A percentile compares a stretch with the other conserved stretches of the same genome.
Conservation (phyloP, 129 eudicot genomes). For the Centella asiatica region DNA sequence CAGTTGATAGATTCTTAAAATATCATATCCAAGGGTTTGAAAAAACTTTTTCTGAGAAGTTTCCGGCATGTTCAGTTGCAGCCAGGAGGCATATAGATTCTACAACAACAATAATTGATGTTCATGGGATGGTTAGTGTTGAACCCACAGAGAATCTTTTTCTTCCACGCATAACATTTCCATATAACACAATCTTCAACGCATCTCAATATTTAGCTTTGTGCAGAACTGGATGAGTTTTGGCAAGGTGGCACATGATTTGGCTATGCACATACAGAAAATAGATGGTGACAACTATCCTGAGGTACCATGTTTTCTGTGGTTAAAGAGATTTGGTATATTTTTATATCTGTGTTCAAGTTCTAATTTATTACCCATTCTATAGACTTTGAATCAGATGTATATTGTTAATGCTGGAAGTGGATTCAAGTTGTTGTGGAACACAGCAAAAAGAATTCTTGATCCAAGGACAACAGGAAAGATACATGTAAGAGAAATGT, state of each 20-base stretch:
- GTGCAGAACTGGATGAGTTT: conserved; percentile 94
- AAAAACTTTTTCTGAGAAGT: conserved; percentile 74
- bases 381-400: conserved; percentile 86
- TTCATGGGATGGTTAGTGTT: conserved; percentile 77
- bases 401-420: conserved; percentile 88
- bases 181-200: background rate
- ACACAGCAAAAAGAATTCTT: conserved; percentile 74
- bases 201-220: conserved; percentile 5
- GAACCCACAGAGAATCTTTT: conserved; percentile 4
- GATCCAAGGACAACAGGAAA: conserved; percentile 87
- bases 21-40: conserved; percentile 93
- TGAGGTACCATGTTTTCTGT: conserved; percentile 44
- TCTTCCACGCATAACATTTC: background rate
- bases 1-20: conserved; percentile 78
- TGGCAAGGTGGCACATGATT: conserved; percentile 85
- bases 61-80: conserved; percentile 93
- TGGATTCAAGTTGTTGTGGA: conserved; percentile 79
- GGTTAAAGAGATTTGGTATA: conserved; percentile 1
- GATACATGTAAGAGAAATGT: conserved; percentile 52
- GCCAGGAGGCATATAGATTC: conserved; percentile 88
- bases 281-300: conserved; percentile 93
- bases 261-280: conserved; percentile 83
- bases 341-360: background rate
- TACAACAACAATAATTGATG: conserved; percentile 84
- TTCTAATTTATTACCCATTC: background rate